Percentiles rank a stretch among this genome's conserved stretches.
Conservation (phyloP, 75 land plant genomes). For the Chamaecyparis obtusa region DNA sequence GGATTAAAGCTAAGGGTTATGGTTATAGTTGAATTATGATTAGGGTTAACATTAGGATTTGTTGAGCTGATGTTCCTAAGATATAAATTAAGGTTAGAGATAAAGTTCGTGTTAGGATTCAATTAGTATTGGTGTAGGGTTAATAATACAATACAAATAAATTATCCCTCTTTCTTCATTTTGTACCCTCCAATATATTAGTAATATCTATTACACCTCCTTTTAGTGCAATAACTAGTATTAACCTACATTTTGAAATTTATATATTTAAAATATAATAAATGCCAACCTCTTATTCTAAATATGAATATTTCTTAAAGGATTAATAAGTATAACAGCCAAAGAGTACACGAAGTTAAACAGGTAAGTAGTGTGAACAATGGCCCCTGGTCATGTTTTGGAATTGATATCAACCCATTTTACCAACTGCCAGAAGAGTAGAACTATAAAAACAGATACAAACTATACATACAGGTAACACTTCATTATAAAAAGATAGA, state of each 20-base stretch:
- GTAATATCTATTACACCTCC: too few relatives aligned
- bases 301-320: neutral
- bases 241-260: neutral
- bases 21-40: too few relatives aligned
- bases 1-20: too few relatives aligned
- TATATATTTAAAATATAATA: neutral
- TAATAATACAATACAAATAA: too few relatives aligned
- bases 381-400: neutral
- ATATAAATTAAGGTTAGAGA: too few relatives aligned
- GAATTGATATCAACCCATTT: neutral
- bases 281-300: neutral
- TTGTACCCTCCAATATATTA: too few relatives aligned
- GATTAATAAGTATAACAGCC: neutral
- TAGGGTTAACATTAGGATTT: too few relatives aligned
- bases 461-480: neutral
- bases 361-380: neutral
- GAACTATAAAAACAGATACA: neutral
- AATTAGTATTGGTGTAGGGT: too few relatives aligned
- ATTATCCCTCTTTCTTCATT: too few relatives aligned
- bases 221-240: too few relatives aligned
- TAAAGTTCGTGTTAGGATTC: too few relatives aligned
- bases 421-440: neutral
- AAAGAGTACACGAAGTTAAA: neutral
- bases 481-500: neutral
- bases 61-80: too few relatives aligned